Evolutionary conservation across 306 rosid genomes (phyloP).

Genomic region (Ormosia emarginata): DNA sequence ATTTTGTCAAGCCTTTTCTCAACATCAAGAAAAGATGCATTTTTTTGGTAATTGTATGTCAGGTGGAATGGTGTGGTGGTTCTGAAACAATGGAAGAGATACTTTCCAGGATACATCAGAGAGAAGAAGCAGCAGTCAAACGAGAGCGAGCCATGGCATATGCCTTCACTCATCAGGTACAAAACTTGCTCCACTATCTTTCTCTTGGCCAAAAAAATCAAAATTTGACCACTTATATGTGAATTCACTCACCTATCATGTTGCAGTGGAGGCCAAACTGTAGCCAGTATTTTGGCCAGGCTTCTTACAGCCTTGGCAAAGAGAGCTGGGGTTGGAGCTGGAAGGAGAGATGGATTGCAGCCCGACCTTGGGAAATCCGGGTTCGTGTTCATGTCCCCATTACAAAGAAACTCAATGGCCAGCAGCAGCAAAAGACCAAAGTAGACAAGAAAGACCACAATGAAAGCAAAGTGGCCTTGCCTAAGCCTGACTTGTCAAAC

Average conservation of each 20-base stretch:
- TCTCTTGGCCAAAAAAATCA: not conserved
- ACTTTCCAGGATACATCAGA: slow-evolving; percentile 54
- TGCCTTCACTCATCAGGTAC: slow-evolving; percentile 84
- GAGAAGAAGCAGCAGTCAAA: slow-evolving; percentile 72
- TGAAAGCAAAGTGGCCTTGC: slow-evolving; percentile 24
- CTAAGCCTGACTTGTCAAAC: slow-evolving; percentile 36
- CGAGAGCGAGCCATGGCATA: slow-evolving; percentile 86
- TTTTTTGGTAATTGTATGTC: not conserved
- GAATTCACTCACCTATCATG: not conserved
- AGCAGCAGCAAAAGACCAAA: slow-evolving; percentile 31
- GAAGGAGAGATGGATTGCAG: slow-evolving; percentile 82
- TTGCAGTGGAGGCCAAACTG: slow-evolving; percentile 87
- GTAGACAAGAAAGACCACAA: slow-evolving; percentile 26
- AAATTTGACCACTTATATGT: not conserved
- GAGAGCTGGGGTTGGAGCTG: slow-evolving; percentile 94
- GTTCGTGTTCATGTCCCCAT: slow-evolving; percentile 37
- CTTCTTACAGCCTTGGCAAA: slow-evolving; percentile 54
- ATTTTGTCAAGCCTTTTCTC: not conserved
- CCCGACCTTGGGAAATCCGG: slow-evolving; percentile 79
- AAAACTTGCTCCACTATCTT: not conserved
- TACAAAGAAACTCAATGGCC: slow-evolving; percentile 40
- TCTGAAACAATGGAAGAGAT: slow-evolving; percentile 85
- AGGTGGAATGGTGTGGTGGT: slow-evolving; percentile 79
- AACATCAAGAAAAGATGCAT: not conserved
- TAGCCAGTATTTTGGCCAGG: slow-evolving; percentile 64